phyloP scores from a whole-genome alignment of 129 eudicot species.

The Smallanthus sonchifolius region DNA sequence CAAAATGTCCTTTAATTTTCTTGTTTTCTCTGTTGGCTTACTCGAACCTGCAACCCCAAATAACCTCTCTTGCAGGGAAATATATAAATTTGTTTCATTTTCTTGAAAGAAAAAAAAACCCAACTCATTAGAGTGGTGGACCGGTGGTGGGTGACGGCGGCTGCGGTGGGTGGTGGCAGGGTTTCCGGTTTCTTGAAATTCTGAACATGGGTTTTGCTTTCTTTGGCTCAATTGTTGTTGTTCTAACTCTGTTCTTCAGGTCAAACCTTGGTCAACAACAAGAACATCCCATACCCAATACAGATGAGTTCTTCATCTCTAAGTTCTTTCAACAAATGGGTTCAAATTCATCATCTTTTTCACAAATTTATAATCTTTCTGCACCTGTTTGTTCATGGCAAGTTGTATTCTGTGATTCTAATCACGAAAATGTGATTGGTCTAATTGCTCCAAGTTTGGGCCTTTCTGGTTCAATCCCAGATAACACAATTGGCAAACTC shows the following conservation, averaged over 20 bases:
- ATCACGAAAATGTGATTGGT: slow-evolving; percentile 52
- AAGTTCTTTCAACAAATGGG: slow-evolving; percentile 72
- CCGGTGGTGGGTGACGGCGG: slow-evolving; percentile 10
- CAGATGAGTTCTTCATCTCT: slow-evolving; percentile 68
- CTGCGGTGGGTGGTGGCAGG: slow-evolving; percentile 16
- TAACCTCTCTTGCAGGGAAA: background rate
- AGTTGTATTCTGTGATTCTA: slow-evolving; percentile 58
- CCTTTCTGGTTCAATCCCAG: slow-evolving; percentile 69
- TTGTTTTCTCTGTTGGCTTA: slow-evolving; percentile 42
- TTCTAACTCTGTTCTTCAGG: slow-evolving; percentile 48
- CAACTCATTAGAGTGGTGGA: background rate
- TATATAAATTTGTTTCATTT: background rate
- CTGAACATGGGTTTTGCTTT: slow-evolving; percentile 48
- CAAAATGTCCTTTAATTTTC: slow-evolving; percentile 28
- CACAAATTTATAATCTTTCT: slow-evolving; percentile 42
- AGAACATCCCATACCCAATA: slow-evolving; percentile 39
- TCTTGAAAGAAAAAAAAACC: slow-evolving; percentile 19
- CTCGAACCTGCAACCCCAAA: background rate
- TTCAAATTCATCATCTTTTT: slow-evolving; percentile 27
- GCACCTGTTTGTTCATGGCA: slow-evolving; percentile 69
- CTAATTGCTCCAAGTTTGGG: slow-evolving; percentile 51
- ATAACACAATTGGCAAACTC: slow-evolving; percentile 78
- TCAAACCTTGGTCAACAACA: slow-evolving; percentile 47
- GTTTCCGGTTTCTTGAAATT: slow-evolving; percentile 17
- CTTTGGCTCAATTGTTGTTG: slow-evolving; percentile 36